Evolutionary conservation across 2,329 filamentous ascomycete species (phyloP).

Genomic region (Lecanosticta acicola): DNA sequence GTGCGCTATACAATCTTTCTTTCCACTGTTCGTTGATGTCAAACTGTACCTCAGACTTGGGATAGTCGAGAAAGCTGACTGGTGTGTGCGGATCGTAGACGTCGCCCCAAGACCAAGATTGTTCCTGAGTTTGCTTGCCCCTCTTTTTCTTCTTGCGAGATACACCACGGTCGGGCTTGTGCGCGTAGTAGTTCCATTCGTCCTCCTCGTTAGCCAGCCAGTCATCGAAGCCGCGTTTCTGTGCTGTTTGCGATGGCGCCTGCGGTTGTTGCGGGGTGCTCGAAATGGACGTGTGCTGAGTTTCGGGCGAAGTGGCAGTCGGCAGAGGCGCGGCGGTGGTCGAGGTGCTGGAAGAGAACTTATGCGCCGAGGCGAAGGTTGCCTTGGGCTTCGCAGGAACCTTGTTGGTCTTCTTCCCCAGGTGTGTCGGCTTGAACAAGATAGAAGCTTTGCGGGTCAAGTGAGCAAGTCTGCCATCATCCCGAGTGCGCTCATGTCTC

Average conservation of each 20-base stretch:
- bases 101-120: conserved; percentile 69
- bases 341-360: conserved; percentile 24
- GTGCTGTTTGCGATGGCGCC: conserved; percentile 34
- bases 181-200: conserved; percentile 48
- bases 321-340: conserved; percentile 22
- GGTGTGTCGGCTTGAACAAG: conserved; percentile 74
- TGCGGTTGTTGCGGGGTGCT: conserved; percentile 32
- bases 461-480: conserved; percentile 43
- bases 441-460: conserved; percentile 54
- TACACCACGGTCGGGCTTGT: conserved; percentile 58
- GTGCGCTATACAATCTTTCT: conserved; percentile 68
- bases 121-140: conserved; percentile 45
- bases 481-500: conserved; percentile 26
- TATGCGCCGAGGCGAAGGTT: conserved; percentile 47
- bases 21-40: conserved; percentile 79
- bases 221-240: conserved; percentile 62
- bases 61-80: conserved; percentile 79
- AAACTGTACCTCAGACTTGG: conserved; percentile 76
- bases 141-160: conserved; percentile 51
- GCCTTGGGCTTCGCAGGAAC: conserved; percentile 60
- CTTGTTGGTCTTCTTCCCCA: conserved; percentile 33
- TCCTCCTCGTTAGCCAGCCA: conserved; percentile 84
- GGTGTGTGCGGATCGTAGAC: conserved; percentile 80
- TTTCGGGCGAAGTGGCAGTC: conserved; percentile 22
- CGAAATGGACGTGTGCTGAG: conserved; percentile 7